Base-by-base conservation (phyloP, 192 early-diverging fungal species). In the Podila clonocystis region DNA sequence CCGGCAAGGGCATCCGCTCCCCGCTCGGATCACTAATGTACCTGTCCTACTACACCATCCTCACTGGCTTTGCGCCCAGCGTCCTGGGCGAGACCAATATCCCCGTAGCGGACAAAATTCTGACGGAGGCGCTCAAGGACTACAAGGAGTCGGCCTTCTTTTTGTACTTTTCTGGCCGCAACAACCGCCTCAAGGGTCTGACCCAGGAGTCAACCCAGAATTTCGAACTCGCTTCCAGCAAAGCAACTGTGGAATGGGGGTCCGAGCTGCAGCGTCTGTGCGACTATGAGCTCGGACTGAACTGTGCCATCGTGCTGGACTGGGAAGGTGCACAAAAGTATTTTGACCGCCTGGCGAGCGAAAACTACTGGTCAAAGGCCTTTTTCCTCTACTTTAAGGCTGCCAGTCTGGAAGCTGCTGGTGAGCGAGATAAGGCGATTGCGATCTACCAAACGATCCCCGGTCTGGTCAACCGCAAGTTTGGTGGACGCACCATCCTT, bases 391-490 rank as follows among this genome's bases (percentile, higher is more conserved):
- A 88, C 57, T 68, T 84, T 28, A 70, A 80, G 36, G 87, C 83
- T 1, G 82, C 82, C 17, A 79, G 78, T 34, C 50, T 85, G 8
- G 87, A 85, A 28, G 85, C 83, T 60, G 80, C 82, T 12, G 94
- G 93, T 4, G 88, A 88, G 50, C 90, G 89, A 20, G 86, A 87
- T 49, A 93, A 95, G 55, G 93, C 93, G 3, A 87, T 95, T 29
- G 60, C 87, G 11, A 91, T 92, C 67, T 94, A 91, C 68, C 78
- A 82, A 9, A 58, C 75, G 29, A 85, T 89, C 17, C 74, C 84
- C n/a, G 75, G 80, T 28, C 41, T 89, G 36, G 82, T 84, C 1
- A 73, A 58, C 30, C 79, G 82, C 49, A 87, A 87, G 30, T 84
- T 84, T 79, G 83, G 83, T 20, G 82, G 86, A 13, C 60, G 85